A percentile compares a stretch with the other conserved stretches of the same genome.
These are phyloP conservation scores for Amoebophrya sp. DNA, from an alignment of 169 alveolate species.

Conservation along the genomic window DNA sequence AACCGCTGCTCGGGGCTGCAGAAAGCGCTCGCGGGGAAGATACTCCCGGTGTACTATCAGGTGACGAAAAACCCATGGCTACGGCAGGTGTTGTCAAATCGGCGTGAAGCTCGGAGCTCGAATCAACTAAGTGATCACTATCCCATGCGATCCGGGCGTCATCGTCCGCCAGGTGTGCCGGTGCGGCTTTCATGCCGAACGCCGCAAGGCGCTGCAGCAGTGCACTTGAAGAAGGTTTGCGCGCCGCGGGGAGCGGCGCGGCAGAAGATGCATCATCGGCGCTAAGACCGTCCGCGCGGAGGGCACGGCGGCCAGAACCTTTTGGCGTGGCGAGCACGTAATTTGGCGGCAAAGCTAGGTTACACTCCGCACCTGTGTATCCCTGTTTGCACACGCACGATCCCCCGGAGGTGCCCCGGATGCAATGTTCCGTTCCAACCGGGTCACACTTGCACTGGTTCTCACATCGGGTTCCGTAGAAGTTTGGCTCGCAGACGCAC, in stretches of 20 bases:
- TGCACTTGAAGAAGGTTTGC: not conserved
- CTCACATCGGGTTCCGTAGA: not conserved
- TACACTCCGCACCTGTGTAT: not conserved
- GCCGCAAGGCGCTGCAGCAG: not conserved
- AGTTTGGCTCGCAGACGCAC: not conserved
- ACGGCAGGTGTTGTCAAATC: no score
- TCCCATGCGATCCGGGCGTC: not conserved
- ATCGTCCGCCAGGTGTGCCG: not conserved
- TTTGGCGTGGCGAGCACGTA: not conserved
- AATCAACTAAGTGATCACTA: not conserved
- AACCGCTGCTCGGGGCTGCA: not conserved
- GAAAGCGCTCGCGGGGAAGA: not conserved
- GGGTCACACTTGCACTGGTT: not conserved
- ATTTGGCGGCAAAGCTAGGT: not conserved
- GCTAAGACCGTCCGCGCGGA: not conserved
- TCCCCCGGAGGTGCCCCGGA: not conserved
- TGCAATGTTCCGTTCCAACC: not conserved
- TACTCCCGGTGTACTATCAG: no score
- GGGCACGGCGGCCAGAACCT: no score
- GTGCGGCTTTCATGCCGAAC: not conserved
- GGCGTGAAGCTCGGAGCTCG: no score
- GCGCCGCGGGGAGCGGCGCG: not conserved
- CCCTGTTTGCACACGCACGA: slow-evolving; percentile 1
- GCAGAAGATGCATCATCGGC: not conserved
- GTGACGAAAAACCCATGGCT: no score